Percentiles rank a stretch among this genome's conserved stretches.
Conservation (phyloP, 164 flowering plant genomes). For the Tetrastigma voinierianum region DNA sequence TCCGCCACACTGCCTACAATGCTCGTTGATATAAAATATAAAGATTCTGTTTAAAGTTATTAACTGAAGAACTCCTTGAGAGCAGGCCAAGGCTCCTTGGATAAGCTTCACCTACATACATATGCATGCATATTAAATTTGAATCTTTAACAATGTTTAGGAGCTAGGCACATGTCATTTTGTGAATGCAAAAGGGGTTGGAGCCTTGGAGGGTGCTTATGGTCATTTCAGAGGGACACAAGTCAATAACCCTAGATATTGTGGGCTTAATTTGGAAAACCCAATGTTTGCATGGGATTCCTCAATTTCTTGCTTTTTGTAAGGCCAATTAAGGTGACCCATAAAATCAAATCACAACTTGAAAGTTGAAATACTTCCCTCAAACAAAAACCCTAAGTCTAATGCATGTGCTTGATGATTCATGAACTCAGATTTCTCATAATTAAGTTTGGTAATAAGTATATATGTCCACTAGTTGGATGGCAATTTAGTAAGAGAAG, state of each 20-base stretch:
- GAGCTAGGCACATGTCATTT: no score
- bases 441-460: constrained; percentile 31
- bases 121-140: no score
- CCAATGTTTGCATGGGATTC: constrained; percentile 36
- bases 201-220: not conserved
- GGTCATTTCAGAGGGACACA: constrained; percentile 13
- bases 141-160: no score
- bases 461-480: constrained; percentile 41
- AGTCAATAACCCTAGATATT: constrained; percentile 29
- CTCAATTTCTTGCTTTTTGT: constrained; percentile 34
- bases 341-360: not conserved
- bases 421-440: constrained; percentile 8
- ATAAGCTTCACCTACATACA: no score
- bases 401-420: no score
- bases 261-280: constrained; percentile 34
- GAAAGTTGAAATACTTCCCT: constrained; percentile 14
- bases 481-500: constrained; percentile 40
- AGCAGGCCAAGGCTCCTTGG: no score
- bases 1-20: no score
- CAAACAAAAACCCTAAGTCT: not conserved
- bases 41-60: no score
- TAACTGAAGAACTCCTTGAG: no score
- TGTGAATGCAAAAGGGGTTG: no score
- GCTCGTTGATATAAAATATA: no score
- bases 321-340: constrained; percentile 9